Conservation (phyloP, 2,329 filamentous ascomycete genomes). For the Nannizziopsis barbatae region DNA sequence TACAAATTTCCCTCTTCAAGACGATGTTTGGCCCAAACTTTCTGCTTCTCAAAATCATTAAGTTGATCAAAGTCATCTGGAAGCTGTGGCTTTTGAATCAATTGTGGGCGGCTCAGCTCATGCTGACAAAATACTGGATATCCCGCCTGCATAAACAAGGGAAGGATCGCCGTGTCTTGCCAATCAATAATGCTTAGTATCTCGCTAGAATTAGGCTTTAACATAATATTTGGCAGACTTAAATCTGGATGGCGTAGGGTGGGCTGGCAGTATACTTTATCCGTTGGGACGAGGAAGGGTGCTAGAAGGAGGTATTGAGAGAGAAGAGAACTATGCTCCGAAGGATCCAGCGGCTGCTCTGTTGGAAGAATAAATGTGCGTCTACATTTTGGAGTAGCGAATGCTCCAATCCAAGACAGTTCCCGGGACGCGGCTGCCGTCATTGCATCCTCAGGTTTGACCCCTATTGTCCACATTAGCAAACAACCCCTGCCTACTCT, state of each 20-base stretch:
- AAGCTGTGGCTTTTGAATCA: conserved; percentile 1
- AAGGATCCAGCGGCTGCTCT: conserved; percentile 9
- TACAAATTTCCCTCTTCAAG: conserved; percentile 12
- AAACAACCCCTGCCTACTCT: no score
- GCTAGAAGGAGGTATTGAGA: conserved; percentile 7
- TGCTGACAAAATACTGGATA: conserved; percentile 14
- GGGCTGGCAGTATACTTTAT: neutral
- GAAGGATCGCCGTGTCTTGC: conserved; percentile 12
- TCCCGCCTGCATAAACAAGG: conserved; percentile 10
- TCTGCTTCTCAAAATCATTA: conserved; percentile 1
- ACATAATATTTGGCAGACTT: conserved; percentile 10
- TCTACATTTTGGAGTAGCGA: conserved; percentile 6
- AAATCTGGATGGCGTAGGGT: conserved; percentile 11
- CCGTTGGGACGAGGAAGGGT: neutral
- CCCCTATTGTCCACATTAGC: no score
- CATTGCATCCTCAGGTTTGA: conserved; percentile 7
- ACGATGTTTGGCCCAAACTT: conserved; percentile 5
- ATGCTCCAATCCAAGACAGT: neutral
- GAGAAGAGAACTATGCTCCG: conserved; percentile 12
- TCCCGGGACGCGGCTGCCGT: conserved; percentile 11
- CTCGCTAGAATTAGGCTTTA: conserved; percentile 11
- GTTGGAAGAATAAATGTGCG: conserved; percentile 12
- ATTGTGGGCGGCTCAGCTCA: conserved; percentile 2
- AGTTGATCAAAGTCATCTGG: conserved; percentile 8
- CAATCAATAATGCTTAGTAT: conserved; percentile 12